A percentile compares a stretch with the other conserved stretches of the same genome.
phyloP scores from a whole-genome alignment of 768 basidiomycete species.

The Amanita rubescens region DNA sequence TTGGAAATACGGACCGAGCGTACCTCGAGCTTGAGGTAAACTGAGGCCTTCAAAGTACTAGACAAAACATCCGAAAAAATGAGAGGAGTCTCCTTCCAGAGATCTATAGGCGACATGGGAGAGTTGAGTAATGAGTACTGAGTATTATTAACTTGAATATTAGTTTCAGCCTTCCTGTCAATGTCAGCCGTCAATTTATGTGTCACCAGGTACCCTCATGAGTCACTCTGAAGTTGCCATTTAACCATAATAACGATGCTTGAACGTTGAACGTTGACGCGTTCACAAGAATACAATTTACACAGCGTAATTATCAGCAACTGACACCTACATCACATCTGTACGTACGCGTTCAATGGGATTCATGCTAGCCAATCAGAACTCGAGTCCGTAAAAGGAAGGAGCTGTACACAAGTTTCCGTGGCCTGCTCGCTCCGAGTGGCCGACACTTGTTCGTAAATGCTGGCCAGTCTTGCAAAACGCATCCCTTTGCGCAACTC shows the following conservation, averaged over 20 bases:
- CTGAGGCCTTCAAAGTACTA: slow-evolving; percentile 37
- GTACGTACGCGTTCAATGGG: too few relatives aligned
- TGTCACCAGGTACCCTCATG: too few relatives aligned
- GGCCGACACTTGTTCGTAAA: background rate
- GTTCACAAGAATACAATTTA: too few relatives aligned
- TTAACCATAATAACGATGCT: too few relatives aligned
- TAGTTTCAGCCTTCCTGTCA: too few relatives aligned
- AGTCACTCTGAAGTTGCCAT: too few relatives aligned
- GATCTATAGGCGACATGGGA: background rate
- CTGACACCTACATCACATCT: too few relatives aligned
- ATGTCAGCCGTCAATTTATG: too few relatives aligned
- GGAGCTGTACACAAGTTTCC: background rate
- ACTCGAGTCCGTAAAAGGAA: background rate
- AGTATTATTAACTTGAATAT: too few relatives aligned
- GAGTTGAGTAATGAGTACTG: background rate
- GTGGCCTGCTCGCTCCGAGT: background rate
- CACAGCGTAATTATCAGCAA: too few relatives aligned
- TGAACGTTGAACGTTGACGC: too few relatives aligned
- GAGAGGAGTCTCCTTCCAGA: slow-evolving; percentile 63
- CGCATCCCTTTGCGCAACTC: background rate
- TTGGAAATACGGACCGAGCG: slow-evolving; percentile 6
- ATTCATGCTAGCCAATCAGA: background rate
- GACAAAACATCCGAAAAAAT: slow-evolving; percentile 56
- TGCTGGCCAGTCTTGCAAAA: background rate
- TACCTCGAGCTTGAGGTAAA: slow-evolving; percentile 72